Evolutionary conservation across 192 early-diverging fungal genomes (phyloP).

Genomic region (Coemansia sp.): DNA sequence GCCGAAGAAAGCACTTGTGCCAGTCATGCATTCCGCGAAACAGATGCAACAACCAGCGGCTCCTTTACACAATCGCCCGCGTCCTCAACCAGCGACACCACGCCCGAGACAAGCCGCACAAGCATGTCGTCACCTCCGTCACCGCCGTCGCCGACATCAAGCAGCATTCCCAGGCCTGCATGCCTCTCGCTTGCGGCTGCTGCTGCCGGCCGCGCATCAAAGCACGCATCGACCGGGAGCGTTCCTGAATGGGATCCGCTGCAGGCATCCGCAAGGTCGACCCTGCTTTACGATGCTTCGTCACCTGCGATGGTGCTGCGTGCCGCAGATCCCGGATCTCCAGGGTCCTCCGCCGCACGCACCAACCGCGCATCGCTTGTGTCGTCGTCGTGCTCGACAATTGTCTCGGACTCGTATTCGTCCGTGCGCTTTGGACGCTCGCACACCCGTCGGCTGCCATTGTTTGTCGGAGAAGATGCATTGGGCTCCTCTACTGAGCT

Average conservation of each 20-base stretch:
- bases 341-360: conserved; percentile 35
- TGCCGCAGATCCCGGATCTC: conserved; percentile 19
- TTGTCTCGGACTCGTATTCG: conserved; percentile 33
- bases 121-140: background rate
- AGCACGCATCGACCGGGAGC: conserved; percentile 28
- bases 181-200: conserved; percentile 4
- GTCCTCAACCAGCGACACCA: conserved; percentile 7
- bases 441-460: conserved; percentile 17
- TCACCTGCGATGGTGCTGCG: background rate
- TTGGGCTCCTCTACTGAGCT: background rate
- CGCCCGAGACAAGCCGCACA: conserved; percentile 4
- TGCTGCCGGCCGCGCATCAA: conserved; percentile 12
- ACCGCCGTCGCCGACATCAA: background rate
- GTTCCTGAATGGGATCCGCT: conserved; percentile 36
- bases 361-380: conserved; percentile 40
- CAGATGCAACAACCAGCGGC: background rate
- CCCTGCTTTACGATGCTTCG: conserved; percentile 40
- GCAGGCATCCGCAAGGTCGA: conserved; percentile 30
- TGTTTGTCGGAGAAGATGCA: conserved; percentile 16
- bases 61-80: conserved; percentile 6
- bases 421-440: conserved; percentile 8
- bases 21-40: background rate
- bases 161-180: conserved; percentile 5
- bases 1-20: background rate
- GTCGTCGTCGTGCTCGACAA: conserved; percentile 51